Base-by-base conservation (phyloP, 2,329 filamentous ascomycete genomes). In the Cladosporium sp. region DNA sequence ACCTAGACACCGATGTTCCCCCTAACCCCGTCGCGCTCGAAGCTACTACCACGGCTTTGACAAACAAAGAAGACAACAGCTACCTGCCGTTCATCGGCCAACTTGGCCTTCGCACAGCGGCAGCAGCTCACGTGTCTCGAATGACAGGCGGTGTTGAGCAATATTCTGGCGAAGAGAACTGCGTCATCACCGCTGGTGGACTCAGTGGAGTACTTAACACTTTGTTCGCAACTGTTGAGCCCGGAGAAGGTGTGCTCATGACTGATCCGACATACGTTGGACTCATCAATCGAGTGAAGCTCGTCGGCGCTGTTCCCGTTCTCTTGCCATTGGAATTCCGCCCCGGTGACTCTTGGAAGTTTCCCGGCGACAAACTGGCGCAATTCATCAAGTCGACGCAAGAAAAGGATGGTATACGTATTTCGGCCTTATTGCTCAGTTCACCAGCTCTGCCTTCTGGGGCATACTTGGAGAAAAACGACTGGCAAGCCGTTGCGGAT, bases 231-330 rank as follows among this genome's bases (percentile, higher is more conserved):
- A 54, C 43, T 25, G 49, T 52, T 32, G 43, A 54, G 43, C 49
- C 52, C 20, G 52, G 36, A 3, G 52, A 52, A 45, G 52, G 38
- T n/a, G 36, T 53, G 4, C 33, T 47, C 15, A 11, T 51, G 38
- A 51, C 43, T 12, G 52, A 53, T 41, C 52, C 43, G 43, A 54
- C 52, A 19, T 52, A 49, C 20, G 30, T 54, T 12, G 52, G 43
- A 29, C 39, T 54, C 15, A 51, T 54, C 16, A 47, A 54, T 27
- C 43, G 52, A n/a, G 49, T 54, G 18, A 54, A 54, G 19, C 40
- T 49, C n/a, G 49, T 39, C 8, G 52, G 52, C 13, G 45, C 43
- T 12, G 36, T 52, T 39, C 52, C 52, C 6, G 11, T 48, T 3
- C 50, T 49, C 15, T 22, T 53, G 4, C 51, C 45, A 32, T 40